Evolutionary conservation across 2,329 filamentous ascomycete genomes (phyloP).

Genomic region (Pseudogymnoascus sp.): DNA sequence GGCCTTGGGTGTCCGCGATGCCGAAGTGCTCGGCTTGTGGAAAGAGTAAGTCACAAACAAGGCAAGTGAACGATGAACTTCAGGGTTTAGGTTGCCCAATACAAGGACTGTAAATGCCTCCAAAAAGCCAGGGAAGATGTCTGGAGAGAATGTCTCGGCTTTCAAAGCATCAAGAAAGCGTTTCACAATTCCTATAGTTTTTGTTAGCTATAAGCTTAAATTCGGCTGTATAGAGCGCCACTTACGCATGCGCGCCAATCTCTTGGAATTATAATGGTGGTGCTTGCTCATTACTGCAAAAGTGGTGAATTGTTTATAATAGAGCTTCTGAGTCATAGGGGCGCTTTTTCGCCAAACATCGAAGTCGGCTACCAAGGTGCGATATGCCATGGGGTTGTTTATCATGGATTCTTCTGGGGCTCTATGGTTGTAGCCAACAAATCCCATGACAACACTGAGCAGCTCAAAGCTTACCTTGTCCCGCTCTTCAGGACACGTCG

Average conservation of each 20-base stretch:
- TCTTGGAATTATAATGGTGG: slow-evolving; percentile 82
- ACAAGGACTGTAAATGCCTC: slow-evolving; percentile 72
- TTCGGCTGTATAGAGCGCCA: slow-evolving; percentile 19
- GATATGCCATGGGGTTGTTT: slow-evolving; percentile 89
- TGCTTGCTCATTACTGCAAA: slow-evolving; percentile 89
- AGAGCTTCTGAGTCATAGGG: slow-evolving; percentile 70
- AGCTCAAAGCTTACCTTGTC: slow-evolving; percentile 54
- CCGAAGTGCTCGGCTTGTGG: slow-evolving; percentile 47
- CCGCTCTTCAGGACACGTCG: slow-evolving; percentile 44
- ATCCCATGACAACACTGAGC: slow-evolving; percentile 69
- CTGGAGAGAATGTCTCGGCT: slow-evolving; percentile 64
- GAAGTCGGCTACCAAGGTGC: slow-evolving; percentile 82
- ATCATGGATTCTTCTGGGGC: slow-evolving; percentile 82
- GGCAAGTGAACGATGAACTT: slow-evolving; percentile 77
- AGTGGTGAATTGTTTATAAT: slow-evolving; percentile 84
- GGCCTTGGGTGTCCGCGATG: slow-evolving; percentile 44
- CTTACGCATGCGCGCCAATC: slow-evolving; percentile 84
- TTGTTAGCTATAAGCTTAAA: slow-evolving; percentile 13
- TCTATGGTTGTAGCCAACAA: slow-evolving; percentile 80
- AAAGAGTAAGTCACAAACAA: slow-evolving; percentile 91
- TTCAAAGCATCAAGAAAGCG: slow-evolving; percentile 85
- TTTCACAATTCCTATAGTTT: slow-evolving; percentile 68
- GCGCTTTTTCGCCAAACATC: slow-evolving; percentile 85
- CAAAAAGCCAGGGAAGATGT: slow-evolving; percentile 69
- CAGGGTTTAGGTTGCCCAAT: slow-evolving; percentile 70